Evolutionary conservation across 1,139 yeast genomes (phyloP).

Genomic region (Martiniozyma asiatica): DNA sequence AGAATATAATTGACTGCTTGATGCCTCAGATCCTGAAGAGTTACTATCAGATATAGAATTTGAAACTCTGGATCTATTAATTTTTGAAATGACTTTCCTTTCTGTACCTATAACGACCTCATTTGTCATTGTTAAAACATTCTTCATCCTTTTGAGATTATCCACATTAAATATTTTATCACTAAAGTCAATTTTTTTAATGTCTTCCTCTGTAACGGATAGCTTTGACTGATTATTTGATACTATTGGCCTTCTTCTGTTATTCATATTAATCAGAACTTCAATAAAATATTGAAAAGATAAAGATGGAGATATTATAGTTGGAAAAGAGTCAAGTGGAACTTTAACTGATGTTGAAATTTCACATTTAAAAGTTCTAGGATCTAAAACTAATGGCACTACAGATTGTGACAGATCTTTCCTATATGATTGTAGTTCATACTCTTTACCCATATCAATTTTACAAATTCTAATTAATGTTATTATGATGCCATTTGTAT

Average conservation of each 20-base stretch:
- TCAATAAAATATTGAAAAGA: conserved; percentile 80
- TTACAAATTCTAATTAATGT: conserved; percentile 76
- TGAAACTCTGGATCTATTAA: conserved; percentile 6
- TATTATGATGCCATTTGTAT: conserved; percentile 64
- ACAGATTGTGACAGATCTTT: conserved; percentile 74
- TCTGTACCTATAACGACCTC: conserved; percentile 75
- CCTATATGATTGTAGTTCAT: conserved; percentile 62
- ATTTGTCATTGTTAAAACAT: conserved; percentile 66
- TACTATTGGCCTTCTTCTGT: neutral
- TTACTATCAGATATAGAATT: conserved; percentile 3
- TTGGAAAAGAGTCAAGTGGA: conserved; percentile 81
- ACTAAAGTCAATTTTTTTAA: neutral
- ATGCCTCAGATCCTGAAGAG: neutral
- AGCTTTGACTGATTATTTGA: neutral
- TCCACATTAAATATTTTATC: conserved; percentile 4
- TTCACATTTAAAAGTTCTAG: conserved; percentile 44
- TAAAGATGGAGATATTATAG: conserved; percentile 61
- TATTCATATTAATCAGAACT: conserved; percentile 52
- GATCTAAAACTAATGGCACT: conserved; percentile 71
- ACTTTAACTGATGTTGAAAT: conserved; percentile 55
- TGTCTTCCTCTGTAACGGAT: conserved; percentile 1
- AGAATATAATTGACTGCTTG: too few species aligned
- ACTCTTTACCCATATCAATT: conserved; percentile 54
- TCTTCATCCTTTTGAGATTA: conserved; percentile 37
- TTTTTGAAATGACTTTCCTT: conserved; percentile 27